These are phyloP conservation scores for Elsinoe perseae DNA, from an alignment of 2,329 filamentous ascomycete genomes.

Conservation along the genomic window DNA sequence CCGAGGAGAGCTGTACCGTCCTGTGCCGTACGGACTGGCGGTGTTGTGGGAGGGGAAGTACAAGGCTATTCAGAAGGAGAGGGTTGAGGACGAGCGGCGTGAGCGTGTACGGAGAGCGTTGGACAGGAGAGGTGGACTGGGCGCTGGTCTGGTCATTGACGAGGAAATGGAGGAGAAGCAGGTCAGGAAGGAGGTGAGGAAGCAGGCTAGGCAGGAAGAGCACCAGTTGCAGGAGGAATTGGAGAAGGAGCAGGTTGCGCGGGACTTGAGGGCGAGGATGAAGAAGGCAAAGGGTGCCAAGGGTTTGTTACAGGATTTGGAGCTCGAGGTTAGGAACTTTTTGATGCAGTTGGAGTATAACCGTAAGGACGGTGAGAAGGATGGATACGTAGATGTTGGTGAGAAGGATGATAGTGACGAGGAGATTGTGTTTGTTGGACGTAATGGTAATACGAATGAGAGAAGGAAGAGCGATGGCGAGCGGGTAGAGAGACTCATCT, in stretches of 20 bases:
- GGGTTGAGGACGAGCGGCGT: slow-evolving; percentile 39
- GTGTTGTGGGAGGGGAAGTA: slow-evolving; percentile 67
- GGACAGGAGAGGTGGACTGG: not conserved
- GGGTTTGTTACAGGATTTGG: slow-evolving; percentile 71
- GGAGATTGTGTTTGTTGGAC: slow-evolving; percentile 84
- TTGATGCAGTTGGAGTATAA: slow-evolving; percentile 52
- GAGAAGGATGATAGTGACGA: slow-evolving; percentile 61
- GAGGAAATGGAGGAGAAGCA: slow-evolving; percentile 47
- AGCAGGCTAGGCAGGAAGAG: slow-evolving; percentile 69
- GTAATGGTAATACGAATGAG: slow-evolving; percentile 57
- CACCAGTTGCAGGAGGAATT: slow-evolving; percentile 32
- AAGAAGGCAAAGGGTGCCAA: slow-evolving; percentile 75
- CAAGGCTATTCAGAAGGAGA: slow-evolving; percentile 25
- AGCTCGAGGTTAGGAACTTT: slow-evolving; percentile 74
- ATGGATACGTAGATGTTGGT: slow-evolving; percentile 37
- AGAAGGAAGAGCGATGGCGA: slow-evolving; percentile 44
- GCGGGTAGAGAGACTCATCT: slow-evolving; percentile 62
- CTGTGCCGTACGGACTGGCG: slow-evolving; percentile 85
- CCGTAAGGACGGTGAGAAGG: slow-evolving; percentile 39
- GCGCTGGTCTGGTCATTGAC: slow-evolving; percentile 50
- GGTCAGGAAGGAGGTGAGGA: slow-evolving; percentile 66
- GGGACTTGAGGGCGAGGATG: slow-evolving; percentile 69
- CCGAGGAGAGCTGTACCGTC: slow-evolving; percentile 37
- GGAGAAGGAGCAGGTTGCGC: slow-evolving; percentile 51
- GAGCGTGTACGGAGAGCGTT: slow-evolving; percentile 26